phyloP scores from a whole-genome alignment of 2,329 filamentous ascomycete species.

The Colletotrichum paranaense region DNA sequence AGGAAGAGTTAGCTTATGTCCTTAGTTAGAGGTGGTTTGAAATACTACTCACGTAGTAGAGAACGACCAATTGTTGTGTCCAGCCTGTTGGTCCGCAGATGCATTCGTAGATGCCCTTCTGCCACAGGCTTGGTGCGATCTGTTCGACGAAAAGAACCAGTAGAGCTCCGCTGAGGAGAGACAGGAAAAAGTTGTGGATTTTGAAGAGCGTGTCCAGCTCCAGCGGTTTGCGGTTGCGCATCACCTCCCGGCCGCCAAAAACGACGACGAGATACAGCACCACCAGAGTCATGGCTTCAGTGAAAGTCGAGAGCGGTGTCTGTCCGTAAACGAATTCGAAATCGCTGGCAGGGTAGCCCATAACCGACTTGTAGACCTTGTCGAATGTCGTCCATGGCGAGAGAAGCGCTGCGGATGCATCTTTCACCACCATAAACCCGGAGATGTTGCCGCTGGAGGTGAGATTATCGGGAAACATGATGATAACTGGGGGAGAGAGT shows the following conservation, averaged over 20 bases:
- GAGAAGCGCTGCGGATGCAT: conserved; percentile 62
- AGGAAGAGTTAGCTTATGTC: conserved; percentile 46
- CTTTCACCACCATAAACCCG: conserved; percentile 67
- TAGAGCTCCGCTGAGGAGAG: conserved; percentile 77
- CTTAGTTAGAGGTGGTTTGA: not conserved
- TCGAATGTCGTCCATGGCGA: conserved; percentile 81
- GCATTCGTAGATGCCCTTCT: conserved; percentile 80
- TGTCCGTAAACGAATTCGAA: conserved; percentile 79
- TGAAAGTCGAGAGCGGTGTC: conserved; percentile 85
- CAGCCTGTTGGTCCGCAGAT: conserved; percentile 82
- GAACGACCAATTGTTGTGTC: conserved; percentile 83
- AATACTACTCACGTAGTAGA: conserved; percentile 80
- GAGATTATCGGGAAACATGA: conserved; percentile 28
- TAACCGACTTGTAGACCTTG: conserved; percentile 75
- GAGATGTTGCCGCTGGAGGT: conserved; percentile 60
- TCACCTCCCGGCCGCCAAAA: conserved; percentile 84
- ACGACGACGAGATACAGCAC: conserved; percentile 85
- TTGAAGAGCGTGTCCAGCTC: conserved; percentile 85
- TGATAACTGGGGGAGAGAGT: not conserved
- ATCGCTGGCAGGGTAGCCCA: conserved; percentile 81
- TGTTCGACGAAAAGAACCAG: conserved; percentile 84
- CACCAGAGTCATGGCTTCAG: conserved; percentile 76
- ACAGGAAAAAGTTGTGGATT: conserved; percentile 89
- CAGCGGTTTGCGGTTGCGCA: conserved; percentile 80
- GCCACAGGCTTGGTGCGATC: conserved; percentile 77